phyloP scores from a whole-genome alignment of 305 asterid genomes.

The Euphrasia arctica region DNA sequence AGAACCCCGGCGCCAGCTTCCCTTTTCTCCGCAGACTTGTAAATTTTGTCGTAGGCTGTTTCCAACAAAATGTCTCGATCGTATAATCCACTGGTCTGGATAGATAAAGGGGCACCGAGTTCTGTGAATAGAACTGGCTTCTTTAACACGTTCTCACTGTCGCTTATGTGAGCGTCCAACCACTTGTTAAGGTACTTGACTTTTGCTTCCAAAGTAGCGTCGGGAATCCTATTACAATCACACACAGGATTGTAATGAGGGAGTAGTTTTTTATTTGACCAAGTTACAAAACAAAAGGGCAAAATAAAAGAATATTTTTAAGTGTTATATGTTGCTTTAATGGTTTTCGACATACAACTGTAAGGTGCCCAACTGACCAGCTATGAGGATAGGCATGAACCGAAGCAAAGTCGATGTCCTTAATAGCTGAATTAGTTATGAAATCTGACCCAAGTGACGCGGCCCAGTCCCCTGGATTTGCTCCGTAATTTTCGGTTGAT shows the following conservation, averaged over 20 bases:
- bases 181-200: conserved; percentile 45
- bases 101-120: conserved; percentile 41
- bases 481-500: conserved; percentile 29
- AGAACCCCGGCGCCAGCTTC: conserved; percentile 56
- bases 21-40: conserved; percentile 44
- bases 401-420: conserved; percentile 58
- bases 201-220: conserved; percentile 33
- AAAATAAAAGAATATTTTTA: too few relatives aligned
- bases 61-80: conserved; percentile 36
- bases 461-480: conserved; percentile 69
- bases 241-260: not conserved
- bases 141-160: conserved; percentile 41
- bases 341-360: not conserved
- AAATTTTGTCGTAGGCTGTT: conserved; percentile 44
- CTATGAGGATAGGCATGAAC: conserved; percentile 67
- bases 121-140: conserved; percentile 64
- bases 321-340: not conserved
- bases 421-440: conserved; percentile 42
- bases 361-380: conserved; percentile 39
- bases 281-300: too few relatives aligned
- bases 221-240: conserved; percentile 37
- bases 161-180: conserved; percentile 52
- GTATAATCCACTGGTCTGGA: conserved; percentile 30
- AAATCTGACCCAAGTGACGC: conserved; percentile 61
- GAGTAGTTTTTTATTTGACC: too few relatives aligned